Percentiles rank a stretch among this genome's conserved stretches.
Conservation (phyloP, 2,329 filamentous ascomycete genomes). For the Calonectria naviculata region DNA sequence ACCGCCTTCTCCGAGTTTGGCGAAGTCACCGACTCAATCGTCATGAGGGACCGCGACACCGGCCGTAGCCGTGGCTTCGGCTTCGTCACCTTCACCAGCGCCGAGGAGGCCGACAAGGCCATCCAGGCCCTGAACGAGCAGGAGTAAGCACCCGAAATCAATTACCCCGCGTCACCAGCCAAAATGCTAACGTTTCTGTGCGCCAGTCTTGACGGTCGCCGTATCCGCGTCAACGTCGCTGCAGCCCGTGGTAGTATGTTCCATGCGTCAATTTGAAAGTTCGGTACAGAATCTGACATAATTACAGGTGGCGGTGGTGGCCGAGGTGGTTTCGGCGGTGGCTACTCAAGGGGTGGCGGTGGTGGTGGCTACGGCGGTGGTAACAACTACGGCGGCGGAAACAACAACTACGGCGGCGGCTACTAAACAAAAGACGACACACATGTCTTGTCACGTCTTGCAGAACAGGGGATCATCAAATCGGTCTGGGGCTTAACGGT, state of each 20-base stretch:
- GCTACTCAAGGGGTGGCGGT: background rate
- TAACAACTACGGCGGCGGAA: background rate
- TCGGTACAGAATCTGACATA: background rate
- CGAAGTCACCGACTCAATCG: background rate
- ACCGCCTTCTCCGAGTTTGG: background rate
- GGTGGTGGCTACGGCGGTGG: background rate
- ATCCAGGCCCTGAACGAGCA: background rate
- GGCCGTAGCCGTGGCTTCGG: slow-evolving; percentile 23
- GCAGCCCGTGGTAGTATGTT: background rate
- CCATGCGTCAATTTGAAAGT: background rate
- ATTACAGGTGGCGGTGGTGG: background rate
- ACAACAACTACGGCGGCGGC: background rate
- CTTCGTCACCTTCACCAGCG: slow-evolving; percentile 1
- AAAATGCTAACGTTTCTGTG: background rate
- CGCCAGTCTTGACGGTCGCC: background rate
- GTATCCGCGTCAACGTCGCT: background rate
- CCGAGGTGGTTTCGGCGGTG: background rate
- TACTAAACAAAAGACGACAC: background rate
- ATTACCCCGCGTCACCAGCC: too few relatives aligned
- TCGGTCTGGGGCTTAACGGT: background rate
- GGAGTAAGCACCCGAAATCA: background rate
- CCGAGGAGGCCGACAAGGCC: background rate
- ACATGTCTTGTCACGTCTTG: background rate
- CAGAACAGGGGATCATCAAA: slow-evolving; percentile 3
- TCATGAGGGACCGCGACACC: slow-evolving; percentile 23